A percentile compares a stretch with the other conserved stretches of the same genome.
phyloP scores from a whole-genome alignment of 106 monocot species.

The Acorus calamus region DNA sequence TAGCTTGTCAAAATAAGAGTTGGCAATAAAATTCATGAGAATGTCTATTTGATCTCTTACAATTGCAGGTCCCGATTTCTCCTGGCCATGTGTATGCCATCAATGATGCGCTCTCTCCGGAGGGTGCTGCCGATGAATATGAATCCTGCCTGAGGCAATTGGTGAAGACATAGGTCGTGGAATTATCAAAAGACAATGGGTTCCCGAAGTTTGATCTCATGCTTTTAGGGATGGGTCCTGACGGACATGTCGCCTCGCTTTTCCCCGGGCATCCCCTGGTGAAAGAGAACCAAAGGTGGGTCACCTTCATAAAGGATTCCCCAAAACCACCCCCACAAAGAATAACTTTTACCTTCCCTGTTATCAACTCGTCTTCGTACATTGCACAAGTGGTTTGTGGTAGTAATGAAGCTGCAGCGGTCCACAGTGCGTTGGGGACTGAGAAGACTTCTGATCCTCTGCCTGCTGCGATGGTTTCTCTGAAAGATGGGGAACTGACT shows the following conservation, averaged over 20 bases:
- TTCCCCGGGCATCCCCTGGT: constrained; percentile 14
- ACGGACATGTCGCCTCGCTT: constrained; percentile 18
- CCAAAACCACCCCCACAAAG: constrained; percentile 15
- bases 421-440: constrained; percentile 3
- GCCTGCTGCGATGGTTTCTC: constrained; percentile 12
- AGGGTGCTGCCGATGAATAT: constrained; percentile 20
- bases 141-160: constrained; percentile 12
- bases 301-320: constrained; percentile 7
- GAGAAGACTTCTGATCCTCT: constrained; percentile 2
- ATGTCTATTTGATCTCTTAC: background rate
- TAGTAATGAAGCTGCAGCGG: constrained; percentile 6
- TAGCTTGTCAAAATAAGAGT: too few relatives aligned
- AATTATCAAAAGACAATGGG: constrained; percentile 5
- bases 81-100: constrained; percentile 18
- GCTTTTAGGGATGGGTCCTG: constrained; percentile 15
- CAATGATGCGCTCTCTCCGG: constrained; percentile 14
- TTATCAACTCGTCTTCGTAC: constrained; percentile 11
- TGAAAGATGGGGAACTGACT: constrained; percentile 6
- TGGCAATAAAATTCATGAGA: background rate
- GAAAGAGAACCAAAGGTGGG: constrained; percentile 7
- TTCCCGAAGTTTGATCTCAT: constrained; percentile 20
- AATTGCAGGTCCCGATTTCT: constrained; percentile 10
- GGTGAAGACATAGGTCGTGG: constrained; percentile 5
- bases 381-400: constrained; percentile 9
- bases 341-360: constrained; percentile 17